phyloP scores from a whole-genome alignment of 208 protist species.

The Leishmania martiniquensis region DNA sequence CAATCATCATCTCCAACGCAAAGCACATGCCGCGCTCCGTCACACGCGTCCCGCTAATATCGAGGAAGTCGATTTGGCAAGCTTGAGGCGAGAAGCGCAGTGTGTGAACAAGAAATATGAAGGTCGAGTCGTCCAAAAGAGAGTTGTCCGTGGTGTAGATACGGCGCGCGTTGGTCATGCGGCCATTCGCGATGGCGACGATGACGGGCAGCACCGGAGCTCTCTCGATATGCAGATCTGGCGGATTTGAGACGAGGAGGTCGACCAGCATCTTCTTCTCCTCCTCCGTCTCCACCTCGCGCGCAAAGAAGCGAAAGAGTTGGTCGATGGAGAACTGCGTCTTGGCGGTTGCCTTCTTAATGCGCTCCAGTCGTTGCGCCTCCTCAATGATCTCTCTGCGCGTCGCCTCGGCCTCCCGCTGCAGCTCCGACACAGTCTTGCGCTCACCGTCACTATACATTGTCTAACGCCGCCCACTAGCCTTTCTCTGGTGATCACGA shows the following conservation, averaged over 20 bases:
- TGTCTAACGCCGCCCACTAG: not conserved
- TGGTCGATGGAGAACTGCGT: conserved; percentile 78
- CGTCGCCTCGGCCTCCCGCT: conserved; percentile 69
- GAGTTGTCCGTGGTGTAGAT: conserved; percentile 64
- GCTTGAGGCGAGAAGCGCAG: conserved; percentile 80
- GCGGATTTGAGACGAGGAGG: conserved; percentile 61
- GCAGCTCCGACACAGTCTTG: conserved; percentile 87
- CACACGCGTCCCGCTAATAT: conserved; percentile 81
- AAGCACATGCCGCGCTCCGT: conserved; percentile 81
- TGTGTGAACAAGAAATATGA: conserved; percentile 83
- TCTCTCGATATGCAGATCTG: conserved; percentile 65
- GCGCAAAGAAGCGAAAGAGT: conserved; percentile 81
- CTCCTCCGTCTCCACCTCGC: conserved; percentile 65
- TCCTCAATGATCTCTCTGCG: conserved; percentile 70
- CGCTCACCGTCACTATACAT: conserved; percentile 91
- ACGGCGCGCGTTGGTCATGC: conserved; percentile 61
- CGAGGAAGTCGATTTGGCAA: conserved; percentile 71
- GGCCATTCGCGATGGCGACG: conserved; percentile 78
- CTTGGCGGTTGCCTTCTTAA: conserved; percentile 66
- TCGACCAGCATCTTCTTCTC: conserved; percentile 65
- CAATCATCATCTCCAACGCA: conserved; percentile 80
- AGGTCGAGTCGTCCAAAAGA: conserved; percentile 61
- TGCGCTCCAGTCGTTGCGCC: conserved; percentile 62
- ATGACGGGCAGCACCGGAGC: conserved; percentile 74
- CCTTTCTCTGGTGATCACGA: not conserved